Conservation (phyloP, 345 rosid species). For the Corchorus capsularis region DNA sequence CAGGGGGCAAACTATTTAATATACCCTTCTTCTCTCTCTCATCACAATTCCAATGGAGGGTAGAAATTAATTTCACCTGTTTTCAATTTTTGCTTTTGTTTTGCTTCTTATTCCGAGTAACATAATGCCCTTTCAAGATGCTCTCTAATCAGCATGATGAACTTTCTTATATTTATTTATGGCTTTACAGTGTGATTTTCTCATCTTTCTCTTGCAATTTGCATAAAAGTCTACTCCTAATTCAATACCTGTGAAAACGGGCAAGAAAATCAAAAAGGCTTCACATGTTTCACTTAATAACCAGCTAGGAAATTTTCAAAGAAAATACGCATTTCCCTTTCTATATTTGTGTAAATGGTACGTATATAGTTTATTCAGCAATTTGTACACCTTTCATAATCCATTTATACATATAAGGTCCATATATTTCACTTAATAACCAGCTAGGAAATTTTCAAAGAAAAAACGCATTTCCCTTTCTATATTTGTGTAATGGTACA, state of each 20-base stretch:
- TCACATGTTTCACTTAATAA: slow-evolving; percentile 46
- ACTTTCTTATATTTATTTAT: not conserved
- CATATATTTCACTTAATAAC: slow-evolving; percentile 42
- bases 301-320: slow-evolving; percentile 21
- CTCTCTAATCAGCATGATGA: slow-evolving; percentile 3
- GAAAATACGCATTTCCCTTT: not conserved
- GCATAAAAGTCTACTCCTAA: slow-evolving; percentile 3
- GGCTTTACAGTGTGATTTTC: slow-evolving; percentile 35
- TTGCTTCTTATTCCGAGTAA: slow-evolving; percentile 7
- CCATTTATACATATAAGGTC: too few relatives aligned
- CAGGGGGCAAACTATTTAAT: slow-evolving; percentile 24
- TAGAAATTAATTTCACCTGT: not conserved
- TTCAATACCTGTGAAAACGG: slow-evolving; percentile 13
- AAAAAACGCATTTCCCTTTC: not conserved
- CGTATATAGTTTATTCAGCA: too few relatives aligned
- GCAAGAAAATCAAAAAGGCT: slow-evolving; percentile 5
- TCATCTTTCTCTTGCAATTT: not conserved
- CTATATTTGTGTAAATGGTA: not conserved
- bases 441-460: slow-evolving; percentile 20
- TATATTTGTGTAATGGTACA: not conserved
- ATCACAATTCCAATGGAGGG: slow-evolving; percentile 6
- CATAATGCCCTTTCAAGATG: slow-evolving; percentile 33
- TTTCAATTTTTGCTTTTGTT: slow-evolving; percentile 1
- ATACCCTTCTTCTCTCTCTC: too few relatives aligned
- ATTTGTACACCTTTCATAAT: too few relatives aligned